Conservation (phyloP, 192 early-diverging fungal genomes). For the Coemansia sp. region DNA sequence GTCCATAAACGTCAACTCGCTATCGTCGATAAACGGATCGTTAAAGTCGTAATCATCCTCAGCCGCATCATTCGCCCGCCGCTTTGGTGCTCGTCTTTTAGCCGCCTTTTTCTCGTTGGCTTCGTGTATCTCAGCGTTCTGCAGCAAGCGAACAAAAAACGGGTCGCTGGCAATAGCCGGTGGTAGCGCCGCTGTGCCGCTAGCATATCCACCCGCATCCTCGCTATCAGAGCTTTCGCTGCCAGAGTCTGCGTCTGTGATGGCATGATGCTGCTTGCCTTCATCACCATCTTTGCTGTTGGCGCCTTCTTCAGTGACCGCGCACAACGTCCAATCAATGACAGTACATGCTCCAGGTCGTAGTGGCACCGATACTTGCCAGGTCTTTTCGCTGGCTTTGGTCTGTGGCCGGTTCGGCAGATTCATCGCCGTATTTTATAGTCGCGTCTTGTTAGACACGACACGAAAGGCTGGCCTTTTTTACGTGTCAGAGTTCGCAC, state of each 20-base stretch:
- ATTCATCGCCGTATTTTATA: slow-evolving; percentile 26
- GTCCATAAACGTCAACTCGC: slow-evolving; percentile 54
- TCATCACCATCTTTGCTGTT: slow-evolving; percentile 9
- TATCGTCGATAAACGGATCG: slow-evolving; percentile 59
- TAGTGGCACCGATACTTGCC: slow-evolving; percentile 38
- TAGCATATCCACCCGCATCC: slow-evolving; percentile 31
- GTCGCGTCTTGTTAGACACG: neutral
- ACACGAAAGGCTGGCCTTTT: neutral
- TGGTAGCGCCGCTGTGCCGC: slow-evolving; percentile 43
- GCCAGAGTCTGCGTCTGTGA: slow-evolving; percentile 21
- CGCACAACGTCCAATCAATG: slow-evolving; percentile 40
- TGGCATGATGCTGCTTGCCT: neutral
- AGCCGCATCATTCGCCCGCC: slow-evolving; percentile 28
- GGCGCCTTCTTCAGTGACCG: slow-evolving; percentile 18
- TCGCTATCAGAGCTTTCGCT: slow-evolving; percentile 34
- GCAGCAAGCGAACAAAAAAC: slow-evolving; percentile 50
- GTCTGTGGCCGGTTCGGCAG: slow-evolving; percentile 30
- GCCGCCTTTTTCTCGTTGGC: slow-evolving; percentile 23
- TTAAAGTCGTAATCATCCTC: slow-evolving; percentile 55
- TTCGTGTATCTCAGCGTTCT: slow-evolving; percentile 47
- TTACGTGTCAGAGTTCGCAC: neutral
- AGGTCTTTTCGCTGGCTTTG: slow-evolving; percentile 27
- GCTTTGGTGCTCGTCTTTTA: slow-evolving; percentile 27
- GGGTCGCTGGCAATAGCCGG: slow-evolving; percentile 57
- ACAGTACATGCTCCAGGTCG: slow-evolving; percentile 50